Base-by-base conservation (phyloP, 495 filamentous ascomycete genomes). In the Penicillium pancosmium region DNA sequence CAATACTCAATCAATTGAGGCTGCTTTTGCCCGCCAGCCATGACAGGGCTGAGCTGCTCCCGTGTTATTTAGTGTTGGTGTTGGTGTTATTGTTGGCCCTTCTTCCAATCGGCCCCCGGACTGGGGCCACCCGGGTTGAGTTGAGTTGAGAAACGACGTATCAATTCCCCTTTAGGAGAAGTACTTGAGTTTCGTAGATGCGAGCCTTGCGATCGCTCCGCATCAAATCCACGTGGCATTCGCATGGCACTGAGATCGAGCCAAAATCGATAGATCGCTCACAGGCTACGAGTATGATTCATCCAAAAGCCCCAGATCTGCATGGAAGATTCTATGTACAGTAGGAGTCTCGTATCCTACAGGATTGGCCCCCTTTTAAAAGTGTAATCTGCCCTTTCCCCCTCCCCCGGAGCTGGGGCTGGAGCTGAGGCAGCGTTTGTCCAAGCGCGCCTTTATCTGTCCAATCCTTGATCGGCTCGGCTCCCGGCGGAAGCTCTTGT, bases 381-480 rank as follows among this genome's bases (percentile, higher is more conserved):
- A 27, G 21, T 11, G 21, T 48, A 48, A 48, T 51, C 11, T 11
- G 16, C 13, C 10, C 25, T 27, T 7, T 27, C 6, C 25, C 25
- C 25, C 25, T 27, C 25, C 27, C 27, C 27, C 27, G 27, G 27
- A 31, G 5, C 2, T 31, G 27, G 27, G 4, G 27, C 27, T 19
- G 16, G 9, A 40, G 31, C 38, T 34, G 41, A 41, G 31, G 43
- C 25, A 19, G 25, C 44, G 41, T 43, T 31, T 52, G 33, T 44
- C 38, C 36, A 56, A 50, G 35, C 48, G 38, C 55, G 50, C 31
- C 31, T 50, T 27, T 27, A 33, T n/a, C 51, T 19, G 35, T 15
- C 57, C 57, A 59, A 59, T 59, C 50, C 40, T 18, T 35, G 23
- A 31, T 27, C 27, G n/a, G 5, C 12, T 50, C 60, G 60, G 60